These are phyloP conservation scores for Trypanosoma lewisi DNA, from an alignment of 208 protist species.

Conservation along the genomic window DNA sequence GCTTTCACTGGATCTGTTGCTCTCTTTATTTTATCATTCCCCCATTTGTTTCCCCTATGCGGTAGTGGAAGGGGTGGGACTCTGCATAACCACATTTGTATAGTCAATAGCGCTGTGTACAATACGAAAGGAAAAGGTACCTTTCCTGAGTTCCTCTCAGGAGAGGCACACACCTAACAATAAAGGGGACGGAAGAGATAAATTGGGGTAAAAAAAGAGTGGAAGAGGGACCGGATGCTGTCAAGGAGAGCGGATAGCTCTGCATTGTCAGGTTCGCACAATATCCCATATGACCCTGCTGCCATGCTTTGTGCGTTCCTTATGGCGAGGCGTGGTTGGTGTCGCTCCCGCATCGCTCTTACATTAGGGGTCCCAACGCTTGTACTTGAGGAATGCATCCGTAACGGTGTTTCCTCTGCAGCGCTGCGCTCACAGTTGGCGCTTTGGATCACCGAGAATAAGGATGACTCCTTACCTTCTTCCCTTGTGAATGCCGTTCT, in stretches of 20 bases:
- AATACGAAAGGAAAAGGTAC: too few species aligned
- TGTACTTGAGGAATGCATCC: slow-evolving; percentile 76
- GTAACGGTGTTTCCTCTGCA: slow-evolving; percentile 59
- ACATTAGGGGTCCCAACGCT: slow-evolving; percentile 59
- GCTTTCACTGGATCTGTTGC: too few species aligned
- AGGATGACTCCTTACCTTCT: slow-evolving; percentile 30
- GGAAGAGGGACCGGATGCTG: not conserved
- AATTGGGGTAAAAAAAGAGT: too few species aligned
- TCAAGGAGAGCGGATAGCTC: not conserved
- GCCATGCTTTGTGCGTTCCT: slow-evolving; percentile 67
- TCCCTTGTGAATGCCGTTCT: slow-evolving; percentile 33
- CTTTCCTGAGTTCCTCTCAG: too few species aligned
- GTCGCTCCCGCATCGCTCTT: slow-evolving; percentile 37
- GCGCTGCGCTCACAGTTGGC: slow-evolving; percentile 58
- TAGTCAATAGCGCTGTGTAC: too few species aligned
- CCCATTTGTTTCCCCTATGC: too few species aligned
- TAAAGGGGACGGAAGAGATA: too few species aligned
- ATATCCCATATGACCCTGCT: slow-evolving; percentile 36
- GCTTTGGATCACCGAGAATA: slow-evolving; percentile 56
- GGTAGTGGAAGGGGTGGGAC: too few species aligned
- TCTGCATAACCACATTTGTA: too few species aligned
- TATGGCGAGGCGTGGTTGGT: slow-evolving; percentile 43
- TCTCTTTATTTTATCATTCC: too few species aligned
- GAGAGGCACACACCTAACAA: too few species aligned
- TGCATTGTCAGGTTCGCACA: not conserved